Conservation (phyloP, 805 yeast species). For the Schizosaccharomyces osmophilus region DNA sequence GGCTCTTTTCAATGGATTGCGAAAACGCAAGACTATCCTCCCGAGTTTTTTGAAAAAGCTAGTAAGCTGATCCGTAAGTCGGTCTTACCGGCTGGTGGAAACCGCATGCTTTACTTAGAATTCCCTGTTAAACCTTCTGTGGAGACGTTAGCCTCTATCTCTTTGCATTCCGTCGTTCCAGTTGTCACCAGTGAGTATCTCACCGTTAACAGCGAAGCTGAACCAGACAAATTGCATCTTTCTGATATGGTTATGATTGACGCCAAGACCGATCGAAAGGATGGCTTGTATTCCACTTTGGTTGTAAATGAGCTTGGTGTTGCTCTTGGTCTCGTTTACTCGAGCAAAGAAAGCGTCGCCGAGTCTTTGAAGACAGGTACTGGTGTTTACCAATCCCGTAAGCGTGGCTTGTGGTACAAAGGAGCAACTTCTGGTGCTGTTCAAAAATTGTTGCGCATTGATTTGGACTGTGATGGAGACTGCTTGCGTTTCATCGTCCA, state of each 20-base stretch:
- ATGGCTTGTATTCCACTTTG: slow-evolving; percentile 64
- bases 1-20: background rate
- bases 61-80: background rate
- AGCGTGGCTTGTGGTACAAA: slow-evolving; percentile 80
- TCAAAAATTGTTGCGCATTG: slow-evolving; percentile 43
- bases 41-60: background rate
- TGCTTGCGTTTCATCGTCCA: slow-evolving; percentile 67
- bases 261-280: slow-evolving; percentile 58
- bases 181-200: background rate
- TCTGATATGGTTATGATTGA: slow-evolving; percentile 25
- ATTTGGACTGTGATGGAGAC: slow-evolving; percentile 79
- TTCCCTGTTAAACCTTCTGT: background rate
- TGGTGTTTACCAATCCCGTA: slow-evolving; percentile 84
- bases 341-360: slow-evolving; percentile 55
- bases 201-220: background rate
- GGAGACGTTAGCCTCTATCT: background rate
- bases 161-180: background rate
- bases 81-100: background rate
- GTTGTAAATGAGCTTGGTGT: slow-evolving; percentile 47
- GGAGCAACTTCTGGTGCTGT: slow-evolving; percentile 94
- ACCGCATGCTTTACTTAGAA: background rate
- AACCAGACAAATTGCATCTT: slow-evolving; percentile 12
- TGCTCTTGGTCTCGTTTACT: slow-evolving; percentile 74
- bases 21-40: background rate
- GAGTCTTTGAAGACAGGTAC: slow-evolving; percentile 59